Evolutionary conservation across 73 alveolate genomes (phyloP).

Genomic region (Effrenium voratum): DNA sequence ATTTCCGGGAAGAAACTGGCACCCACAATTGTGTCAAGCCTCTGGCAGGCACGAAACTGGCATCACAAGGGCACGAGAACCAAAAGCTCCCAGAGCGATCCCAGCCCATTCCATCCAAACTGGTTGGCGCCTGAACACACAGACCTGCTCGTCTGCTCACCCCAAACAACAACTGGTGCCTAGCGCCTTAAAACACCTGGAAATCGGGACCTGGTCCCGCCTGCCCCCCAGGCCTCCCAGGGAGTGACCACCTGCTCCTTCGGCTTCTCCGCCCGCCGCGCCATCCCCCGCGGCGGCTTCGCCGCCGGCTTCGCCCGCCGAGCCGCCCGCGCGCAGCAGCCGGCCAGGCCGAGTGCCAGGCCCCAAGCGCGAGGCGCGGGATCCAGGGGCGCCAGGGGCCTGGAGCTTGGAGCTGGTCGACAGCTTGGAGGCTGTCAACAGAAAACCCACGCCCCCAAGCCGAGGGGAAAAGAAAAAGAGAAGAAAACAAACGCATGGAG

Average conservation of each 20-base stretch:
- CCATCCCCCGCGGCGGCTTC: background rate
- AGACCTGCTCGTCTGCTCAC: background rate
- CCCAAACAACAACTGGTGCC: too few relatives aligned
- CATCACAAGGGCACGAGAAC: background rate
- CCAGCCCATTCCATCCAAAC: background rate
- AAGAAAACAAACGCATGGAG: too few relatives aligned
- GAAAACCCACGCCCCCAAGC: too few relatives aligned
- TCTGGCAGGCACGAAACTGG: background rate
- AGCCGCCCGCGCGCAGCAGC: background rate
- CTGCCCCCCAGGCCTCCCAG: conserved; percentile 29
- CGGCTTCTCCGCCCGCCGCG: background rate
- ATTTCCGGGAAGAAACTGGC: too few relatives aligned
- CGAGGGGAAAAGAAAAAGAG: too few relatives aligned
- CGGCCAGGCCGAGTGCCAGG: too few relatives aligned
- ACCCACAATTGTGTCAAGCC: background rate
- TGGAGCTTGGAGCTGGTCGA: too few relatives aligned
- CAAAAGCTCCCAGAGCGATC: background rate
- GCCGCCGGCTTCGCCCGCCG: background rate
- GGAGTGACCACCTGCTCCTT: conserved; percentile 92
- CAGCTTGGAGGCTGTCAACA: too few relatives aligned
- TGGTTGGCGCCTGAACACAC: background rate
- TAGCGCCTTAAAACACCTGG: background rate
- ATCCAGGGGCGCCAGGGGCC: too few relatives aligned
- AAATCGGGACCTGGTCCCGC: background rate
- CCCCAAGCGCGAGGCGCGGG: too few relatives aligned